A percentile compares a stretch with the other conserved stretches of the same genome.
Evolutionary conservation across 371 early-diverging fungal genomes (phyloP).

Genomic region (Rhizopus sp.): DNA sequence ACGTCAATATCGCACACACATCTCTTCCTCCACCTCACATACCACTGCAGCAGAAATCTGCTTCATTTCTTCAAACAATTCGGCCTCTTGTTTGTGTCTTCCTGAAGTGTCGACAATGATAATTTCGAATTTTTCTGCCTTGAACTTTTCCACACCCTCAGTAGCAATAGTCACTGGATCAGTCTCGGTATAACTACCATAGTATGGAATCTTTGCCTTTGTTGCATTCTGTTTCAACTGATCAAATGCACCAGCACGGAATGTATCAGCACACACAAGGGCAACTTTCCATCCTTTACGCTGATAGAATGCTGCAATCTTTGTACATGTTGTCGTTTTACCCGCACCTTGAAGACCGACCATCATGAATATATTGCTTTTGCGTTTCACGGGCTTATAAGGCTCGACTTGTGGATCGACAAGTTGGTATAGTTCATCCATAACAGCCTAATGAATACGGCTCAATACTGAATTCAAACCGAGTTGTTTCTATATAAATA

Average conservation of each 20-base stretch:
- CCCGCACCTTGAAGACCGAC: constrained; percentile 99
- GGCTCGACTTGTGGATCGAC: constrained; percentile 95
- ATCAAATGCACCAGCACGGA: constrained; percentile 99
- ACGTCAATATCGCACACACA: not conserved
- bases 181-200: constrained; percentile 89
- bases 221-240: constrained; percentile 99
- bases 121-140: constrained; percentile 95
- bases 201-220: constrained; percentile 98
- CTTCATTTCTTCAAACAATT: constrained; percentile 98
- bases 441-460: constrained; percentile 69
- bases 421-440: constrained; percentile 92
- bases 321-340: constrained; percentile 99
- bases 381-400: constrained; percentile 86
- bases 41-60: constrained; percentile 90
- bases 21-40: constrained; percentile 19
- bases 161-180: constrained; percentile 96
- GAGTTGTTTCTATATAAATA: constrained; percentile 15
- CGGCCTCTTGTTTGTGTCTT: constrained; percentile 98
- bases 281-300: constrained; percentile 98
- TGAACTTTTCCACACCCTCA: constrained; percentile 97
- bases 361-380: constrained; percentile 95
- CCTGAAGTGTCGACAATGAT: constrained; percentile 99
- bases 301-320: constrained; percentile 96
- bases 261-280: constrained; percentile 99
- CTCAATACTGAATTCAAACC: not conserved